A percentile compares a stretch with the other conserved stretches of the same genome.
Evolutionary conservation across 192 early-diverging fungal genomes (phyloP).

Genomic region (Funneliformis mosseae): DNA sequence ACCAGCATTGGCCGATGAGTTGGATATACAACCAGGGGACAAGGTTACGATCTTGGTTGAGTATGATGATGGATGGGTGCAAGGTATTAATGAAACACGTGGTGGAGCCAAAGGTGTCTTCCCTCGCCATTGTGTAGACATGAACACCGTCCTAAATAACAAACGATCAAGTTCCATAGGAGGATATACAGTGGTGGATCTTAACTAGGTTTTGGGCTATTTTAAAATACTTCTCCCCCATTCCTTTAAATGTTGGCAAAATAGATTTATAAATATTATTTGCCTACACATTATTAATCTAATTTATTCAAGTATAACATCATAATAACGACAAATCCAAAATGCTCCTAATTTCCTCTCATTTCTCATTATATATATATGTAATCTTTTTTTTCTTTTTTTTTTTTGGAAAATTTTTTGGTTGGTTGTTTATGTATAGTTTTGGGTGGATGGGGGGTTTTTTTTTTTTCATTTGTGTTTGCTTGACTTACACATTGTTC

Average conservation of each 20-base stretch:
- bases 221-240: background rate
- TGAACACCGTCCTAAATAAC: slow-evolving; percentile 5
- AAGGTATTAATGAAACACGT: slow-evolving; percentile 54
- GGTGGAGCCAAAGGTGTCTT: slow-evolving; percentile 54
- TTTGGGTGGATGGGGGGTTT: too few species aligned
- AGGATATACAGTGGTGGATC: background rate
- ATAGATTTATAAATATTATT: background rate
- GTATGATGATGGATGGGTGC: slow-evolving; percentile 66
- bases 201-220: background rate
- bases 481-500: too few species aligned
- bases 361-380: too few species aligned
- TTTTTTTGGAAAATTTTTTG: too few species aligned
- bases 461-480: too few species aligned
- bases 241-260: background rate
- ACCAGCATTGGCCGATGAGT: slow-evolving; percentile 58
- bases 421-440: too few species aligned
- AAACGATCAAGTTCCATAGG: slow-evolving; percentile 29
- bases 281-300: background rate
- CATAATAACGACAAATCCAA: too few species aligned
- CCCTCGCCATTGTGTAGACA: slow-evolving; percentile 56
- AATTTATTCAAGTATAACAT: background rate
- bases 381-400: too few species aligned
- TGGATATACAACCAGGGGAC: slow-evolving; percentile 57
- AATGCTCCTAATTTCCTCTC: too few species aligned
- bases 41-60: slow-evolving; percentile 53